These are phyloP conservation scores for Candida nitratophila DNA, from an alignment of 805 yeast genomes.

Conservation along the genomic window DNA sequence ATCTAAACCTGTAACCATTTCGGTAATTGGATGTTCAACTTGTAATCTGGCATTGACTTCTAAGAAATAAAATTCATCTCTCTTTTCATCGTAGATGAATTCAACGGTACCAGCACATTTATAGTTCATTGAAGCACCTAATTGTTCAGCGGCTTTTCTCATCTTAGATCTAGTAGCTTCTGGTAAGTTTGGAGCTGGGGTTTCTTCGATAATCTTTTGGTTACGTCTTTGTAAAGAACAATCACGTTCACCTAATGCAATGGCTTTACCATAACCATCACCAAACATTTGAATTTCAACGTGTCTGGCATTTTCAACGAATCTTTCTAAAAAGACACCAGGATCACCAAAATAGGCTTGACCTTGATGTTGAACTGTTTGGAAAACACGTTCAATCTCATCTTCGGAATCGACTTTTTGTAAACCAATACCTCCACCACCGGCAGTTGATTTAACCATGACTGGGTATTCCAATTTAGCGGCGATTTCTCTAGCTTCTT, in stretches of 20 bases:
- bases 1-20: slow-evolving; percentile 89
- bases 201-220: slow-evolving; percentile 93
- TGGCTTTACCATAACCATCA: slow-evolving; percentile 88
- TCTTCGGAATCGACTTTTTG: slow-evolving; percentile 82
- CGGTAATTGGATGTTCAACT: slow-evolving; percentile 97
- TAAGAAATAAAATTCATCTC: slow-evolving; percentile 88
- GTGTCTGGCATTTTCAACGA: slow-evolving; percentile 92
- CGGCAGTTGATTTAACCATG: slow-evolving; percentile 97
- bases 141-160: slow-evolving; percentile 78
- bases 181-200: slow-evolving; percentile 94
- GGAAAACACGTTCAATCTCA: slow-evolving; percentile 80
- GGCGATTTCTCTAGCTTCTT: slow-evolving; percentile 74
- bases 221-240: slow-evolving; percentile 96
- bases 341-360: slow-evolving; percentile 88
- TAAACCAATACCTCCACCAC: slow-evolving; percentile 98
- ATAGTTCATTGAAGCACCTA: slow-evolving; percentile 79
- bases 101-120: slow-evolving; percentile 98
- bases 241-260: slow-evolving; percentile 95
- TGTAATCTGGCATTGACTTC: slow-evolving; percentile 96
- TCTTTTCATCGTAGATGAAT: slow-evolving; percentile 77
- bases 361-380: slow-evolving; percentile 91
- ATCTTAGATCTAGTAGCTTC: slow-evolving; percentile 65
- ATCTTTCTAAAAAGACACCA: slow-evolving; percentile 91
- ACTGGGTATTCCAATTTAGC: slow-evolving; percentile 75
- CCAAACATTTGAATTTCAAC: slow-evolving; percentile 96